Evolutionary conservation across 139 green algal genomes (phyloP).

Genomic region (Deuterostichococcus epilithicus): DNA sequence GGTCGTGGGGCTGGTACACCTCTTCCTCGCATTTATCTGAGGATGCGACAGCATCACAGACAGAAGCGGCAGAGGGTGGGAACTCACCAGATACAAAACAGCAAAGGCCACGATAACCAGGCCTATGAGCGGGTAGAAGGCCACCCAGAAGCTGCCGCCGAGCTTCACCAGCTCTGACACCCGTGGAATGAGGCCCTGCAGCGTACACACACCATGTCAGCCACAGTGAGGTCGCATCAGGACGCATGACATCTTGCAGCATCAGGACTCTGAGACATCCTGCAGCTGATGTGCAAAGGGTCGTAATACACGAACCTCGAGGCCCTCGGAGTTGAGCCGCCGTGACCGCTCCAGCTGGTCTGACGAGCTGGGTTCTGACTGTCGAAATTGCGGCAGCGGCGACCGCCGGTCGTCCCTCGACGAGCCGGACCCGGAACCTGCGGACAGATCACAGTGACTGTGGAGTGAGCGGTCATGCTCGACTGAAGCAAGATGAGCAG

Average conservation of each 20-base stretch:
- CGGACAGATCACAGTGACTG: too few relatives aligned
- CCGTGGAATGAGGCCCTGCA: constrained; percentile 61
- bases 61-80: too few relatives aligned
- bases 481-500: too few relatives aligned
- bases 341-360: constrained; percentile 39
- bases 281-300: too few relatives aligned
- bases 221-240: not conserved
- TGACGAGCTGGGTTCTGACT: too few relatives aligned
- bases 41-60: too few relatives aligned
- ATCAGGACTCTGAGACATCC: not conserved
- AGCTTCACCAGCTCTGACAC: constrained; percentile 61
- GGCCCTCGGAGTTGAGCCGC: constrained; percentile 55
- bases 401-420: too few relatives aligned
- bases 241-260: not conserved
- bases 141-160: constrained; percentile 65
- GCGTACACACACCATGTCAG: not conserved
- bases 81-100: constrained; percentile 40
- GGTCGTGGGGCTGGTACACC: too few relatives aligned
- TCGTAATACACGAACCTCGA: constrained; percentile 48
- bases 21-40: too few relatives aligned
- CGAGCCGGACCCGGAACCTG: too few relatives aligned
- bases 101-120: constrained; percentile 42
- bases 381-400: too few relatives aligned
- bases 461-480: too few relatives aligned
- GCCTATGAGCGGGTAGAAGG: constrained; percentile 71